phyloP scores from a whole-genome alignment of 2,329 filamentous ascomycete species.

The Sarocladium strictum region DNA sequence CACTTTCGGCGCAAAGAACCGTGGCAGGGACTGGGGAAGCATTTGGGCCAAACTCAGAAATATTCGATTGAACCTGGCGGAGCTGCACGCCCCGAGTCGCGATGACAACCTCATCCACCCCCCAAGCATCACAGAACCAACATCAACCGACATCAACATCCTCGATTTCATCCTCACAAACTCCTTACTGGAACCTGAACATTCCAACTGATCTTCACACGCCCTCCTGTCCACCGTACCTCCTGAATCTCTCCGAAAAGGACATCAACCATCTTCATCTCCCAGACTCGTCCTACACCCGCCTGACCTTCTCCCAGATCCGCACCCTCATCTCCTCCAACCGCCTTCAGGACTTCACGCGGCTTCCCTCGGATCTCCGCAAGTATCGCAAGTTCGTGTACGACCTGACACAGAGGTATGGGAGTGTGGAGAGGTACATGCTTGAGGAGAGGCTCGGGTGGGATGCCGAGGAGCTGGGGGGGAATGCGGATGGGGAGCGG shows the following conservation, averaged over 20 bases:
- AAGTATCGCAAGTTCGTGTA: conserved; percentile 68
- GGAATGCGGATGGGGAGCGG: conserved; percentile 14
- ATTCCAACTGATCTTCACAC: conserved; percentile 58
- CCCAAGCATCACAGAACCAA: conserved; percentile 12
- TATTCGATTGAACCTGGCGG: too few species aligned
- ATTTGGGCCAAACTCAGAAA: neutral
- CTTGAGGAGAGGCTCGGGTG: conserved; percentile 65
- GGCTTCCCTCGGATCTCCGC: conserved; percentile 71
- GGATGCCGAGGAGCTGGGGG: conserved; percentile 29
- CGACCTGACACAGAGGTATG: conserved; percentile 58
- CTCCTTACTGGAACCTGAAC: conserved; percentile 81
- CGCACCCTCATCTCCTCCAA: conserved; percentile 56
- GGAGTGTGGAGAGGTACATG: conserved; percentile 74
- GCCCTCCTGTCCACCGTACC: conserved; percentile 63
- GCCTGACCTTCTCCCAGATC: conserved; percentile 66
- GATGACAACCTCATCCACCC: neutral
- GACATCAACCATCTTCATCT: conserved; percentile 65
- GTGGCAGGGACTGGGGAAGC: neutral
- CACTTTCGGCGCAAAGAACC: too few species aligned
- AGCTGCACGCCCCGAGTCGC: too few species aligned
- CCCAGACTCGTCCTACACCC: conserved; percentile 58
- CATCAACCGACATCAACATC: conserved; percentile 21
- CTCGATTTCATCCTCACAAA: neutral
- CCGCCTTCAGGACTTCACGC: conserved; percentile 68
- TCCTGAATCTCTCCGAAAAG: conserved; percentile 58